Evolutionary conservation across 352 stramenopile species (phyloP).

Genomic region (Pilasporangium apinafurcum): DNA sequence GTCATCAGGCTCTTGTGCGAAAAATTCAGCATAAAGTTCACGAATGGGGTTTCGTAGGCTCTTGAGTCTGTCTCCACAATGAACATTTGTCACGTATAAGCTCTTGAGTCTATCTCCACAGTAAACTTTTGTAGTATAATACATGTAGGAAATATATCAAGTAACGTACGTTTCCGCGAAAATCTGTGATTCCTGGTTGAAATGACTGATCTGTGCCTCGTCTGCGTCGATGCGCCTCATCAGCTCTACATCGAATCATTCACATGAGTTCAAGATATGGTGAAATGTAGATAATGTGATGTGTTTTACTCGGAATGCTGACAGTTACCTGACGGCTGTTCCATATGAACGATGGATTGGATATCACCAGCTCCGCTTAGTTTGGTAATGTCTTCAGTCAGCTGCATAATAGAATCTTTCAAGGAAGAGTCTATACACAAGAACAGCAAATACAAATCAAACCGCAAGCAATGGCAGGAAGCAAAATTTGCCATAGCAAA

Average conservation of each 20-base stretch:
- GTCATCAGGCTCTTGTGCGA: conserved; percentile 27
- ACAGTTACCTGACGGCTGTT: conserved; percentile 46
- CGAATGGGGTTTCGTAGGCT: conserved; percentile 44
- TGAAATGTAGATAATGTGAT: not conserved
- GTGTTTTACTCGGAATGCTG: not conserved
- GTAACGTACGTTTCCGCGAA: conserved; percentile 38
- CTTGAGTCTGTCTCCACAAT: conserved; percentile 21
- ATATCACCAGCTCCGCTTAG: conserved; percentile 41
- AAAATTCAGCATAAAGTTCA: conserved; percentile 46
- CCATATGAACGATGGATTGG: conserved; percentile 21
- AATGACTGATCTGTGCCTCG: conserved; percentile 38
- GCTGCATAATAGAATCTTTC: conserved; percentile 33
- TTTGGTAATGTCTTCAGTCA: conserved; percentile 47
- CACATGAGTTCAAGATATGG: not conserved
- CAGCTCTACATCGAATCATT: conserved; percentile 20
- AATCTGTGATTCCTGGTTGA: conserved; percentile 32
- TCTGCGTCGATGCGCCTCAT: conserved; percentile 41
- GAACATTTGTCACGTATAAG: conserved; percentile 9
- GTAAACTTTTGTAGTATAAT: not conserved
- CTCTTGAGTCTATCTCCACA: conserved; percentile 23
- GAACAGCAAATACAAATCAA: not conserved
- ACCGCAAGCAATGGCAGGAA: not conserved
- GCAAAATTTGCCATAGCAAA: not conserved
- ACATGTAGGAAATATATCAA: no score
- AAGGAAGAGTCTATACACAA: conserved; percentile 28